Percentiles rank a stretch among this genome's conserved stretches.
phyloP scores from a whole-genome alignment of 129 eudicot species.

The Arctium lappa region DNA sequence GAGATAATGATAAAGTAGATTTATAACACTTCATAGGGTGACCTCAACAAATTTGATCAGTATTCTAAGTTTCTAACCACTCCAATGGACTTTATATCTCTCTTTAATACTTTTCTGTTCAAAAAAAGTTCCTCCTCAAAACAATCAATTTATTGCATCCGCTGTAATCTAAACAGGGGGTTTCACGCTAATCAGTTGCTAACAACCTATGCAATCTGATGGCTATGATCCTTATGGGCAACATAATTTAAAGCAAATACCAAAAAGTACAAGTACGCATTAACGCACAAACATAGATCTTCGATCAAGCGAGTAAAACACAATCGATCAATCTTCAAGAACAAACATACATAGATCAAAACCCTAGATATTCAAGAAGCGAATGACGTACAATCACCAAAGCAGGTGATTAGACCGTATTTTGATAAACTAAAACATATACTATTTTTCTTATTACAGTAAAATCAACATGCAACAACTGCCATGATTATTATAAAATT shows the following conservation, averaged over 20 bases:
- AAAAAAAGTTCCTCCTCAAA: background rate
- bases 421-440: background rate
- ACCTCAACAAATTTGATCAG: background rate
- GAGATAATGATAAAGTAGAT: background rate
- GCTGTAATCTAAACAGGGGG: background rate
- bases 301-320: background rate
- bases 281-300: background rate
- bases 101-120: background rate
- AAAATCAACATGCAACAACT: conserved; percentile 1
- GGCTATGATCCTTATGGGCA: background rate
- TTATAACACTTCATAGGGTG: background rate
- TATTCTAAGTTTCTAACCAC: conserved; percentile 21
- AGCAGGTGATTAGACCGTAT: conserved; percentile 3
- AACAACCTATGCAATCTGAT: background rate
- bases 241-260: background rate
- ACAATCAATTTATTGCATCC: background rate
- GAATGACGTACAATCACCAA: background rate
- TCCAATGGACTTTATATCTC: background rate
- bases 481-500: background rate
- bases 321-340: background rate
- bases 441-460: background rate
- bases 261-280: background rate
- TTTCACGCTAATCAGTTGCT: background rate
- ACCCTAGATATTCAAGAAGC: conserved; percentile 6
- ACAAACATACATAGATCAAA: background rate